These are phyloP conservation scores for Wickerhamomyces chaumierensis DNA, from an alignment of 805 yeast species.

Conservation along the genomic window DNA sequence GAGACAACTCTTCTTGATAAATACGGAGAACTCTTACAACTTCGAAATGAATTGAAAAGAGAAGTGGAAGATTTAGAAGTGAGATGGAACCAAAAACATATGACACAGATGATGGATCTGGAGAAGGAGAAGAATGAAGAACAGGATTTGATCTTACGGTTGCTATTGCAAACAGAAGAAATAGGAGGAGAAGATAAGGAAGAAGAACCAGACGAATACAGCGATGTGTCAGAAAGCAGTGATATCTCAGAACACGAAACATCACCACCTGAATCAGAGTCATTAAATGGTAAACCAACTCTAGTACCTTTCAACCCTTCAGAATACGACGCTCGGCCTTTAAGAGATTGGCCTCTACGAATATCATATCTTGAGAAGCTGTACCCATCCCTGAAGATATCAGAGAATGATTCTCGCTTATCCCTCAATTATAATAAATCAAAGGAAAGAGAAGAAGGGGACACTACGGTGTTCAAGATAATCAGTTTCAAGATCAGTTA, in stretches of 20 bases:
- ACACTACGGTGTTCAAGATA: neutral
- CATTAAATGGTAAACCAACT: slow-evolving; percentile 1
- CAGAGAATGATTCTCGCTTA: slow-evolving; percentile 7
- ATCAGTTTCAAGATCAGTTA: neutral
- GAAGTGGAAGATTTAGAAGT: slow-evolving; percentile 13
- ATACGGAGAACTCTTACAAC: slow-evolving; percentile 4
- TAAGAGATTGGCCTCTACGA: slow-evolving; percentile 13
- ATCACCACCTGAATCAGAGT: neutral
- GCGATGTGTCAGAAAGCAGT: neutral
- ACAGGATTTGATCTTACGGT: slow-evolving; percentile 4
- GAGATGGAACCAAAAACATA: slow-evolving; percentile 12
- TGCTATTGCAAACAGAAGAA: slow-evolving; percentile 4
- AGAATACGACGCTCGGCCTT: slow-evolving; percentile 12
- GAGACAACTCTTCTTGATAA: slow-evolving; percentile 7
- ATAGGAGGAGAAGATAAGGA: neutral
- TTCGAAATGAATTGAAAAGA: slow-evolving; percentile 4
- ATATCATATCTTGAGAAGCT: slow-evolving; percentile 13
- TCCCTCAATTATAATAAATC: slow-evolving; percentile 10
- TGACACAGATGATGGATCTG: slow-evolving; percentile 4
- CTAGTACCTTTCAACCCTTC: slow-evolving; percentile 6
- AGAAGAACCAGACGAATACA: neutral
- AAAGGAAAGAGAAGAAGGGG: neutral
- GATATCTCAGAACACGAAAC: neutral
- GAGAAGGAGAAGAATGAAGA: slow-evolving; percentile 5
- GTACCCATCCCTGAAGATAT: slow-evolving; percentile 13